Conservation (phyloP, 306 rosid species). For the Pterocarpus santalinus region DNA sequence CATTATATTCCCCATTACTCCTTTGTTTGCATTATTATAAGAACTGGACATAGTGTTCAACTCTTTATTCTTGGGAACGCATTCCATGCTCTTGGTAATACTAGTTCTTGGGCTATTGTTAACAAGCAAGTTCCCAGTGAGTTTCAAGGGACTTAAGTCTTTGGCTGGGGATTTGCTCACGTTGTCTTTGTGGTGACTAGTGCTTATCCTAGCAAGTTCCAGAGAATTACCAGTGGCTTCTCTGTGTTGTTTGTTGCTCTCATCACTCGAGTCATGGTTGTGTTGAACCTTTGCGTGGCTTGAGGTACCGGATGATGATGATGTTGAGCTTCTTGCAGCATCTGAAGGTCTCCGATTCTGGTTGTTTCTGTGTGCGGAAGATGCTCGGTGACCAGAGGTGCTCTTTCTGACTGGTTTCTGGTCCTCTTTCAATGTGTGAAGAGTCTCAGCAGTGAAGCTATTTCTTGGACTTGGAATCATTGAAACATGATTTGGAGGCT, state of each 20-base stretch:
- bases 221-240: slow-evolving; percentile 44
- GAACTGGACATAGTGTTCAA: slow-evolving; percentile 33
- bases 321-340: slow-evolving; percentile 74
- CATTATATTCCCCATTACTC: slow-evolving; percentile 80
- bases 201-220: slow-evolving; percentile 59
- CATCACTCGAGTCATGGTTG: slow-evolving; percentile 42
- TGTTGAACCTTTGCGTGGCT: slow-evolving; percentile 41
- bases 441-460: slow-evolving; percentile 33
- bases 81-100: slow-evolving; percentile 44
- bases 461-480: slow-evolving; percentile 35
- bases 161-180: slow-evolving; percentile 52
- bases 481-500: slow-evolving; percentile 39
- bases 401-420: slow-evolving; percentile 52
- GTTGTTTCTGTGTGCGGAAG: slow-evolving; percentile 49
- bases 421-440: slow-evolving; percentile 36
- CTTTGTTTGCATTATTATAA: slow-evolving; percentile 47
- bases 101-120: slow-evolving; percentile 60
- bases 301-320: slow-evolving; percentile 59
- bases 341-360: slow-evolving; percentile 64
- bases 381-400: slow-evolving; percentile 46
- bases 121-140: slow-evolving; percentile 56
- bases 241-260: slow-evolving; percentile 47
- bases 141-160: slow-evolving; percentile 60
- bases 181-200: slow-evolving; percentile 39
- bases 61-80: slow-evolving; percentile 47